Conservation (phyloP, 805 yeast genomes). For the Barnettozyma populi region DNA sequence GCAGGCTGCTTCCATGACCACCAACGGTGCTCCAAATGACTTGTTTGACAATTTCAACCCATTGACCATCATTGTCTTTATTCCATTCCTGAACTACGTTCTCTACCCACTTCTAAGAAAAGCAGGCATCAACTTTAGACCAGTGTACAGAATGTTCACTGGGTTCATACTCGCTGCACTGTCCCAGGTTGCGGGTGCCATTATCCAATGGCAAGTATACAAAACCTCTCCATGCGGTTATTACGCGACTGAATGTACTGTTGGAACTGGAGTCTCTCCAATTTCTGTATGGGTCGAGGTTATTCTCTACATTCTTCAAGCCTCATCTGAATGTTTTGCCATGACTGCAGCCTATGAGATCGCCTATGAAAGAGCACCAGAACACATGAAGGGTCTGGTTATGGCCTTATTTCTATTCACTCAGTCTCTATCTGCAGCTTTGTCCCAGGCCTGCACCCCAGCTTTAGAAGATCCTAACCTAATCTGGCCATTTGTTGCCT, state of each 20-base stretch:
- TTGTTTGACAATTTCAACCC: conserved; percentile 71
- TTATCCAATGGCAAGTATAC: conserved; percentile 65
- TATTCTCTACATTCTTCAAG: conserved; percentile 62
- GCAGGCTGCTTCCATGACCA: conserved; percentile 66
- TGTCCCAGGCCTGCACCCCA: conserved; percentile 67
- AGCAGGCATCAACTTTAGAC: conserved; percentile 49
- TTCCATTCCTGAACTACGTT: conserved; percentile 59
- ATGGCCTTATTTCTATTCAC: conserved; percentile 56
- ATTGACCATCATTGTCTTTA: conserved; percentile 65
- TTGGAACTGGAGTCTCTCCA: conserved; percentile 21
- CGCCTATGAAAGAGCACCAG: conserved; percentile 79
- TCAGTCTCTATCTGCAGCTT: conserved; percentile 67
- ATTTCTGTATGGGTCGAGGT: conserved; percentile 65
- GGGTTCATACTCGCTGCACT: conserved; percentile 62
- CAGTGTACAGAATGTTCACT: conserved; percentile 61
- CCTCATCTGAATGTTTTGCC: conserved; percentile 69
- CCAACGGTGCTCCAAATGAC: conserved; percentile 76
- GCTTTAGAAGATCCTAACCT: conserved; percentile 63
- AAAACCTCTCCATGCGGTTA: conserved; percentile 68
- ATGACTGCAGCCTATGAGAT: conserved; percentile 76
- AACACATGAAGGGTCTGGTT: conserved; percentile 36
- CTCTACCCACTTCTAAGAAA: conserved; percentile 48
- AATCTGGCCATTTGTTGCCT: conserved; percentile 61
- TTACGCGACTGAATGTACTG: conserved; percentile 46
- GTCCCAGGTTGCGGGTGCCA: conserved; percentile 35